Evolutionary conservation across 768 basidiomycete species (phyloP).

Genomic region (Arthromyces matolae): DNA sequence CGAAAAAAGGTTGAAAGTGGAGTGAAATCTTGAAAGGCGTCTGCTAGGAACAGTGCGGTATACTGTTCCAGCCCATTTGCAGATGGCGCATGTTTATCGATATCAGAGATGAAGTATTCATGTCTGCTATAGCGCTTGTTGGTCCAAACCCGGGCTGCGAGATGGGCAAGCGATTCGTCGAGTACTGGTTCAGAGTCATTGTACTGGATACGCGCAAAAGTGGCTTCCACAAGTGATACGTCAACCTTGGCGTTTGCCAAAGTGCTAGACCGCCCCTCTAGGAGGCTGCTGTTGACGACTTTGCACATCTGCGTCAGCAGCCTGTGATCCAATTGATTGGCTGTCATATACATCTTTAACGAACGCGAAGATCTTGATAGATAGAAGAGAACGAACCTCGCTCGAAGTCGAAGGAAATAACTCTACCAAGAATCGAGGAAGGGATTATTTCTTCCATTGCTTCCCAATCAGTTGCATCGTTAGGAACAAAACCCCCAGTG

Average conservation of each 20-base stretch:
- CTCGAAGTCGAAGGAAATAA: background rate
- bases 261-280: no score
- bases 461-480: background rate
- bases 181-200: background rate
- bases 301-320: no score
- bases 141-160: background rate
- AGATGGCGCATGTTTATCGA: background rate
- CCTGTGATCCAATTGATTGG: no score
- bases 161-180: slow-evolving; percentile 5
- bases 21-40: no score
- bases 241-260: no score
- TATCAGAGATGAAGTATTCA: background rate
- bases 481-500: background rate
- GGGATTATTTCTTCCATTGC: background rate
- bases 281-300: no score
- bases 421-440: no score
- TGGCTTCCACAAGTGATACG: no score
- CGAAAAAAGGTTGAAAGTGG: background rate
- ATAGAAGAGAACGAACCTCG: background rate
- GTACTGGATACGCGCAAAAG: no score
- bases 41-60: background rate
- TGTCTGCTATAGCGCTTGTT: background rate
- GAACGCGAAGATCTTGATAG: background rate
- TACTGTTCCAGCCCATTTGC: background rate
- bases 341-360: no score